Conservation (phyloP, 2,329 filamentous ascomycete genomes). For the Hypocrella siamensis region DNA sequence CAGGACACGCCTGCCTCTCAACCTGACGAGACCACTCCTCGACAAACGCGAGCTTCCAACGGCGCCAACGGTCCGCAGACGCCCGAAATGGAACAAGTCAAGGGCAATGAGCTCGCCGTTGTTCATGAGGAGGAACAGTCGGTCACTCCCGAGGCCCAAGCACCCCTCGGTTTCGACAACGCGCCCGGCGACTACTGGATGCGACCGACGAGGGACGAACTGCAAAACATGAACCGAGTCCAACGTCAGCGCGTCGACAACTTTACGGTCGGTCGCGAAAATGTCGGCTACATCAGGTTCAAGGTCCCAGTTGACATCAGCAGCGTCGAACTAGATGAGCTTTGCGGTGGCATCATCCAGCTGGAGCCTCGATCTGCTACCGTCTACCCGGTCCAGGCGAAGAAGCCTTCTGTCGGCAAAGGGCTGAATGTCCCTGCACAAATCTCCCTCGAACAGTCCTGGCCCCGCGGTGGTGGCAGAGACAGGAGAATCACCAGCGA, state of each 20-base stretch:
- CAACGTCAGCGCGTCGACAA: conserved; percentile 59
- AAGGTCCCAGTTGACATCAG: conserved; percentile 70
- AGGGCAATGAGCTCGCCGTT: conserved; percentile 61
- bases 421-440: conserved; percentile 83
- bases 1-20: conserved; percentile 14
- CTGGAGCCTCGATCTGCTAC: conserved; percentile 68
- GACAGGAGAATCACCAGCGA: conserved; percentile 38
- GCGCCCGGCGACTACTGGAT: conserved; percentile 76
- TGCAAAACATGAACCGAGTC: conserved; percentile 64
- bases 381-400: conserved; percentile 62
- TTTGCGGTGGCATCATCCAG: conserved; percentile 61
- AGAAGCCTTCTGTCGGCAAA: conserved; percentile 73
- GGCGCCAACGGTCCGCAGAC: conserved; percentile 18
- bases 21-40: conserved; percentile 20
- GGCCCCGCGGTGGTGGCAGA: conserved; percentile 50
- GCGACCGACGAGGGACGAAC: conserved; percentile 56
- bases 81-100: conserved; percentile 56
- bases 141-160: conserved; percentile 13
- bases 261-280: conserved; percentile 70
- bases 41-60: conserved; percentile 37
- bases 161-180: conserved; percentile 18
- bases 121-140: conserved; percentile 54
- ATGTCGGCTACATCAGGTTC: conserved; percentile 72
- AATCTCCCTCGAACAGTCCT: conserved; percentile 83
- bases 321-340: conserved; percentile 61